A percentile compares a stretch with the other conserved stretches of the same genome.
Evolutionary conservation across 495 filamentous ascomycete genomes (phyloP).

Genomic region (Bryoglossum gracile): DNA sequence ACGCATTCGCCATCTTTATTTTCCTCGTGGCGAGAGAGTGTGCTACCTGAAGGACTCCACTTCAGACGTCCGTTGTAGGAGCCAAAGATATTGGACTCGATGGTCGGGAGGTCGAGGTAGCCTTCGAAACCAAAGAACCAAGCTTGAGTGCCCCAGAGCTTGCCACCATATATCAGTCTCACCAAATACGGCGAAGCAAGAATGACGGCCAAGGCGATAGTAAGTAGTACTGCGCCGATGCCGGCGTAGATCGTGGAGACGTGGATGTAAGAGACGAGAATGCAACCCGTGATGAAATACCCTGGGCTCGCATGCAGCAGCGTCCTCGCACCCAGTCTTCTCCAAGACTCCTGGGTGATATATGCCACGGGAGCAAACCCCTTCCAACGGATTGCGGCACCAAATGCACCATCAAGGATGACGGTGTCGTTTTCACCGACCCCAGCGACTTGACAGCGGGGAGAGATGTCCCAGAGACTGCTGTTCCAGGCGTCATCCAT

Average conservation of each 20-base stretch:
- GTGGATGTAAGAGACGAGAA: no score
- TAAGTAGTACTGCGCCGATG: conserved; percentile 4
- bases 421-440: conserved; percentile 34
- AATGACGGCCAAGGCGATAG: conserved; percentile 5
- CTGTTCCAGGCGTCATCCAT: conserved; percentile 11
- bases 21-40: conserved; percentile 2
- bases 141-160: conserved; percentile 16
- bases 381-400: conserved; percentile 25
- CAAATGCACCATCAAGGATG: conserved; percentile 33
- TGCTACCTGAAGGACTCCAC: conserved; percentile 1
- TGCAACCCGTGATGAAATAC: no score
- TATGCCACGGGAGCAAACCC: not conserved
- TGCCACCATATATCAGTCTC: conserved; percentile 15
- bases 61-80: not conserved
- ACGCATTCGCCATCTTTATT: conserved; percentile 4
- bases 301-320: no score
- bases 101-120: conserved; percentile 13
- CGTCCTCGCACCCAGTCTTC: not conserved
- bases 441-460: conserved; percentile 32
- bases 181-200: conserved; percentile 16
- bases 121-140: conserved; percentile 29
- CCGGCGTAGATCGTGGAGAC: no score
- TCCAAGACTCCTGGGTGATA: not conserved
- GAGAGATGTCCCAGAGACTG: conserved; percentile 40
- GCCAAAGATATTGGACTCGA: conserved; percentile 26